Conservation (phyloP, 2,329 filamentous ascomycete genomes). For the Clarireedia homoeocarpa region DNA sequence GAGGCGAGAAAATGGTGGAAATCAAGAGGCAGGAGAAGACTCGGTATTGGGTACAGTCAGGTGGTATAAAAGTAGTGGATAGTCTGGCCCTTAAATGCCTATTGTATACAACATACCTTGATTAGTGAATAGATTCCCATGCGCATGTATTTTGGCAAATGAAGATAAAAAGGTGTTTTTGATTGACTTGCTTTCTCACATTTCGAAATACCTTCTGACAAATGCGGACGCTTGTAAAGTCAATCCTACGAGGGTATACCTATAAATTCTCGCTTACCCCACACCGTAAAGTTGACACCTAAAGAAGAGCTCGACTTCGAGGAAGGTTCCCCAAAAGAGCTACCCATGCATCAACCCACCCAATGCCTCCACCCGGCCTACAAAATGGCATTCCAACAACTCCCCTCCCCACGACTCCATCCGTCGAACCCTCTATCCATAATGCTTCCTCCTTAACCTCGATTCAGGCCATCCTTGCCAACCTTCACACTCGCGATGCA, state of each 20-base stretch:
- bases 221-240: neutral
- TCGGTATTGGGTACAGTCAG: slow-evolving; percentile 57
- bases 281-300: slow-evolving; percentile 11
- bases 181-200: neutral
- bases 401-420: slow-evolving; percentile 12
- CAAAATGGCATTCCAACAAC: slow-evolving; percentile 26
- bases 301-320: slow-evolving; percentile 8
- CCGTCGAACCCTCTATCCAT: slow-evolving; percentile 40
- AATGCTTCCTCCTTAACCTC: slow-evolving; percentile 69
- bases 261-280: slow-evolving; percentile 20
- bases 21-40: slow-evolving; percentile 45
- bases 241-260: neutral
- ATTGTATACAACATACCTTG: slow-evolving; percentile 12
- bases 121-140: slow-evolving; percentile 7
- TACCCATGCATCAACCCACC: slow-evolving; percentile 27
- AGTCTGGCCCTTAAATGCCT: neutral
- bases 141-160: slow-evolving; percentile 4
- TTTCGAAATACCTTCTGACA: too few species aligned
- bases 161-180: neutral
- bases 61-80: slow-evolving; percentile 42
- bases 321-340: slow-evolving; percentile 11
- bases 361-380: slow-evolving; percentile 31
- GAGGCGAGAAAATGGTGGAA: slow-evolving; percentile 77
- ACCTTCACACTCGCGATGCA: slow-evolving; percentile 69
- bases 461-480: slow-evolving; percentile 67